Evolutionary conservation across 2,329 filamentous ascomycete genomes (phyloP).

Genomic region (Sporothrix brunneoviolacea): DNA sequence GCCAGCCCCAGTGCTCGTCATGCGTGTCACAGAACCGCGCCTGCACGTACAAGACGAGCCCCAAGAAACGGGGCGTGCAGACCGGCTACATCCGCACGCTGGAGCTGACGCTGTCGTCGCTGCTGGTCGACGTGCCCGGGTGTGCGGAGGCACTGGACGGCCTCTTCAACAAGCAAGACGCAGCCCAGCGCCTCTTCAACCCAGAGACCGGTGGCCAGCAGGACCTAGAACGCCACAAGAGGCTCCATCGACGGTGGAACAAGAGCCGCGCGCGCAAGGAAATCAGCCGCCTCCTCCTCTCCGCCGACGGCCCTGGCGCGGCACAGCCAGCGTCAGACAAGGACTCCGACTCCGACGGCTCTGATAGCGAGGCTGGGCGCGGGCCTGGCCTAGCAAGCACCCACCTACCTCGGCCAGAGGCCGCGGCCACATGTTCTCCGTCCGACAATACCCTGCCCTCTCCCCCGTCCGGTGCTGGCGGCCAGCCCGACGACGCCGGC

Average conservation of each 20-base stretch:
- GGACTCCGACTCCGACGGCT: not conserved
- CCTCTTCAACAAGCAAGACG: slow-evolving; percentile 40
- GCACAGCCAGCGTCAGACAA: not conserved
- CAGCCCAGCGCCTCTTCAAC: not conserved
- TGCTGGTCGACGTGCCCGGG: slow-evolving; percentile 56
- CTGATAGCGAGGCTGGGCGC: not conserved
- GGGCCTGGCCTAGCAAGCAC: too few species aligned
- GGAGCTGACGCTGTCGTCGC: slow-evolving; percentile 60
- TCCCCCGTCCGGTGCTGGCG: not conserved
- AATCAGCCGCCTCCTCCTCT: slow-evolving; percentile 55
- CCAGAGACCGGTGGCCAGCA: not conserved
- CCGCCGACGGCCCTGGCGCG: slow-evolving; percentile 25
- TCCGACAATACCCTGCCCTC: slow-evolving; percentile 25
- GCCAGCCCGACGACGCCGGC: not conserved
- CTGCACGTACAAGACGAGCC: slow-evolving; percentile 66
- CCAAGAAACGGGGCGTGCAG: slow-evolving; percentile 71
- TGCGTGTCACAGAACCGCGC: slow-evolving; percentile 56
- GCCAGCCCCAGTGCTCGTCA: slow-evolving; percentile 58
- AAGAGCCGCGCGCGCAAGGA: slow-evolving; percentile 55
- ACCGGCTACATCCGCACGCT: slow-evolving; percentile 73
- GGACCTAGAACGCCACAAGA: slow-evolving; percentile 42
- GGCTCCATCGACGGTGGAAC: slow-evolving; percentile 55
- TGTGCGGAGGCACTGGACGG: slow-evolving; percentile 51
- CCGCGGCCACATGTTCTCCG: slow-evolving; percentile 27
- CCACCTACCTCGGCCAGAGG: slow-evolving; percentile 3